A percentile compares a stretch with the other conserved stretches of the same genome.
Conservation (phyloP, 2,329 filamentous ascomycete genomes). For the Aspergillus ochraceoroseus region DNA sequence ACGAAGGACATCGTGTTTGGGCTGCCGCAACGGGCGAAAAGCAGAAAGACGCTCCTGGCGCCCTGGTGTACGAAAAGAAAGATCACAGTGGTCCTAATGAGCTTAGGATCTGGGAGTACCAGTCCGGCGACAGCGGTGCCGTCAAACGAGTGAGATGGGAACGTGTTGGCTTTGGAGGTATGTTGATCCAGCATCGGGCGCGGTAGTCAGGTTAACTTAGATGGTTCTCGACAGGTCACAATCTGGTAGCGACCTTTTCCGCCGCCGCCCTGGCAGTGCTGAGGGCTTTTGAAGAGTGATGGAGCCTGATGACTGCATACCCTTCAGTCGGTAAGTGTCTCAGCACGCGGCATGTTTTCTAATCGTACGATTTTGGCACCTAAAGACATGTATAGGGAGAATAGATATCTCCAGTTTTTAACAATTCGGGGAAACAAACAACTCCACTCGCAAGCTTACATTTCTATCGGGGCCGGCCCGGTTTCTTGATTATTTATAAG, state of each 20-base stretch:
- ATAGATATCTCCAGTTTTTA: too few relatives aligned
- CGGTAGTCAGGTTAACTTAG: neutral
- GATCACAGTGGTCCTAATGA: conserved; percentile 32
- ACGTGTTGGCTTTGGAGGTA: conserved; percentile 43
- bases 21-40: conserved; percentile 33
- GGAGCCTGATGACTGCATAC: neutral
- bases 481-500: too few relatives aligned
- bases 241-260: conserved; percentile 40
- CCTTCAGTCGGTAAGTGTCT: too few relatives aligned
- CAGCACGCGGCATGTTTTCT: too few relatives aligned
- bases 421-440: too few relatives aligned
- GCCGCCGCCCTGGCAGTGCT: conserved; percentile 37
- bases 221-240: conserved; percentile 38
- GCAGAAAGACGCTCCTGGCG: conserved; percentile 25
- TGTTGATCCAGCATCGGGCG: conserved; percentile 14
- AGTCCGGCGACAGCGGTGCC: conserved; percentile 14
- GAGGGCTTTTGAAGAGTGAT: conserved; percentile 35
- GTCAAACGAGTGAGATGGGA: conserved; percentile 44
- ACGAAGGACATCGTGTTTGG: conserved; percentile 41
- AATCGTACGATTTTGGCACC: too few relatives aligned
- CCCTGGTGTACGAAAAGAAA: conserved; percentile 27
- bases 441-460: too few relatives aligned
- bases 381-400: too few relatives aligned
- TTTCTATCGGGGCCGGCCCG: too few relatives aligned
- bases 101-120: conserved; percentile 39